Evolutionary conservation across 352 stramenopile genomes (phyloP).

Genomic region (Globisporangium abappressorium): DNA sequence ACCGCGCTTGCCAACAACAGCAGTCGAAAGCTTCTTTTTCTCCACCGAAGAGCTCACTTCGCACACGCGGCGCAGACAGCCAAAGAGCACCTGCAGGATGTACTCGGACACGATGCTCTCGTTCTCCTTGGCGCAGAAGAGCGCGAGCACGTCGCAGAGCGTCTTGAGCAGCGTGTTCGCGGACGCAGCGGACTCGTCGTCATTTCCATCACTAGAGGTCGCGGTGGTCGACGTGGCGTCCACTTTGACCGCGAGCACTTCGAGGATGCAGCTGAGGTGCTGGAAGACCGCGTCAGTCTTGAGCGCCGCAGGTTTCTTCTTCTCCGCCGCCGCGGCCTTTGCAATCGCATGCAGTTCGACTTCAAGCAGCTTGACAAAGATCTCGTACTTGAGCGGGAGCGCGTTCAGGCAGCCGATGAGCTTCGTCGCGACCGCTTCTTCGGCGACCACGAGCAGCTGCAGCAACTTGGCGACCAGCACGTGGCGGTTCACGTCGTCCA

Average conservation of each 20-base stretch:
- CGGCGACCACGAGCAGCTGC: conserved; percentile 52
- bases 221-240: conserved; percentile 23
- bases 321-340: not conserved
- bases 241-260: conserved; percentile 74
- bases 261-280: conserved; percentile 69
- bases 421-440: conserved; percentile 56
- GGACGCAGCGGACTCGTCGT: conserved; percentile 25
- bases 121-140: conserved; percentile 55
- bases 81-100: conserved; percentile 78
- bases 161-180: conserved; percentile 45
- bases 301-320: conserved; percentile 16
- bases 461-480: conserved; percentile 48
- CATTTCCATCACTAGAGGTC: conserved; percentile 13
- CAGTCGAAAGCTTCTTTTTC: conserved; percentile 7
- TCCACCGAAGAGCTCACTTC: conserved; percentile 29
- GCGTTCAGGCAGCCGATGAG: conserved; percentile 50
- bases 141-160: conserved; percentile 51
- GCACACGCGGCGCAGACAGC: conserved; percentile 69
- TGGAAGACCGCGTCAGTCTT: conserved; percentile 28
- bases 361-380: conserved; percentile 54
- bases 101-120: conserved; percentile 70
- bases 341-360: conserved; percentile 29
- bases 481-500: conserved; percentile 54
- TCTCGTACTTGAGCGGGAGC: conserved; percentile 46
- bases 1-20: conserved; percentile 3